Percentiles rank a stretch among this genome's conserved stretches.
Evolutionary conservation across 2,329 filamentous ascomycete species (phyloP).

Genomic region (Shiraia sp.): DNA sequence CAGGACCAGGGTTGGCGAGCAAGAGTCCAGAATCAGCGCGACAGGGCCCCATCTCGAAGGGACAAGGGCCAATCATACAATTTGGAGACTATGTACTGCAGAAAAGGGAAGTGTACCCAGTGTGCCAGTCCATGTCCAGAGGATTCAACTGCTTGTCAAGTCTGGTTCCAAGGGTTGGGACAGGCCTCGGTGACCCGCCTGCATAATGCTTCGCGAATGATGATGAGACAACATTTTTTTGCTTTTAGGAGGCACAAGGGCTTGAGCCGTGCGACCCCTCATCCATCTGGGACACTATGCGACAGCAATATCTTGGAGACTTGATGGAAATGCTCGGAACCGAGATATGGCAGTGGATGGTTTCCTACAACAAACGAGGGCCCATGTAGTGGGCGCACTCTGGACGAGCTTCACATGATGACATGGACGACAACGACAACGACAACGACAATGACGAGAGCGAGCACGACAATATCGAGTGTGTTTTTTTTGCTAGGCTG

Average conservation of each 20-base stretch:
- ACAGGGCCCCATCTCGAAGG: slow-evolving; percentile 1
- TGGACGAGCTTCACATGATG: no score
- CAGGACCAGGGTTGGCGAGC: slow-evolving; percentile 26
- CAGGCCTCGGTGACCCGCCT: neutral
- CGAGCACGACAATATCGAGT: neutral
- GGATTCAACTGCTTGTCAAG: slow-evolving; percentile 1
- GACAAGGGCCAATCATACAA: slow-evolving; percentile 2
- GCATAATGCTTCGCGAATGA: slow-evolving; percentile 4
- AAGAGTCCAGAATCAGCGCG: slow-evolving; percentile 19
- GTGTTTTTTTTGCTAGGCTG: neutral
- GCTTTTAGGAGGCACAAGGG: no score
- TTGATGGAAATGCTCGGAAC: no score
- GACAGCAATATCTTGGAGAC: no score
- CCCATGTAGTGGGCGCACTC: no score
- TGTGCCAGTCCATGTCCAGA: slow-evolving; percentile 1
- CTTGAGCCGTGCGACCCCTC: no score
- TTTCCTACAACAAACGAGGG: no score
- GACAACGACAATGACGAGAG: neutral
- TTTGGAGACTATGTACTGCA: neutral
- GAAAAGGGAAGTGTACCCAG: neutral
- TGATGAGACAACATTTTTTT: neutral
- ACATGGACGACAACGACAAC: no score
- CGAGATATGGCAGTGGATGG: no score
- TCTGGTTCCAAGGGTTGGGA: neutral
- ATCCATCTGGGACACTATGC: no score